These are phyloP conservation scores for Fusarium scirpi DNA, from an alignment of 2,329 filamentous ascomycete species.

Conservation along the genomic window DNA sequence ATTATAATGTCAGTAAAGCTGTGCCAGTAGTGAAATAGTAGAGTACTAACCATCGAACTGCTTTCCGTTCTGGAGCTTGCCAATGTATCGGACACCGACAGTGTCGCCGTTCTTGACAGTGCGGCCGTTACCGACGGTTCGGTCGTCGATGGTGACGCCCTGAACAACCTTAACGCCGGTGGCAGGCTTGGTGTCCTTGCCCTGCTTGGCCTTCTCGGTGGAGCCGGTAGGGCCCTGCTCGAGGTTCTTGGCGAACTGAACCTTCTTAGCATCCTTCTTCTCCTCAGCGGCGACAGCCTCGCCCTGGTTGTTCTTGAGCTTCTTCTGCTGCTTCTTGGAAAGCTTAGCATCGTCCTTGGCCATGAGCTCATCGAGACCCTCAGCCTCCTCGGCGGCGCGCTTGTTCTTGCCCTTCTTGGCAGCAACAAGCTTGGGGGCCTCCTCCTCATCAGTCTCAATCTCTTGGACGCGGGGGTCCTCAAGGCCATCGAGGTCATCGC, in stretches of 20 bases:
- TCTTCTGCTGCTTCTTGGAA: conserved; percentile 98
- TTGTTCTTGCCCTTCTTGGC: conserved; percentile 88
- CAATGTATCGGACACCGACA: conserved; percentile 96
- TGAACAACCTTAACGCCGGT: conserved; percentile 82
- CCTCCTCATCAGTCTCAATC: conserved; percentile 79
- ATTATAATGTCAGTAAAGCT: conserved; percentile 42
- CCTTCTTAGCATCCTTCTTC: conserved; percentile 82
- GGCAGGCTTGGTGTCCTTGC: conserved; percentile 55
- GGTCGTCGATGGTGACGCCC: conserved; percentile 94
- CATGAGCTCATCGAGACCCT: conserved; percentile 86
- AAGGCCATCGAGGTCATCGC: conserved; percentile 82
- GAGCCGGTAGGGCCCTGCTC: conserved; percentile 93
- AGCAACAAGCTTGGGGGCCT: conserved; percentile 71
- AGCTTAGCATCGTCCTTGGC: conserved; percentile 82
- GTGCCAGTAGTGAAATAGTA: not conserved
- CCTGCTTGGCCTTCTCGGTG: conserved; percentile 58
- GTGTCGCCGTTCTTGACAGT: conserved; percentile 90
- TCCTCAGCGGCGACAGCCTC: conserved; percentile 77
- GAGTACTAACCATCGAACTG: conserved; percentile 87
- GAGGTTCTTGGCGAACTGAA: conserved; percentile 98
- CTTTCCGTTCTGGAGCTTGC: conserved; percentile 94
- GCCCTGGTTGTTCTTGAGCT: conserved; percentile 98
- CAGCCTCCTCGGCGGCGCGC: conserved; percentile 82
- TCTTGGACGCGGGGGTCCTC: conserved; percentile 86
- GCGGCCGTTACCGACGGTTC: conserved; percentile 87